Evolutionary conservation across 352 stramenopile genomes (phyloP).

Genomic region (Thalassiosira exigua): DNA sequence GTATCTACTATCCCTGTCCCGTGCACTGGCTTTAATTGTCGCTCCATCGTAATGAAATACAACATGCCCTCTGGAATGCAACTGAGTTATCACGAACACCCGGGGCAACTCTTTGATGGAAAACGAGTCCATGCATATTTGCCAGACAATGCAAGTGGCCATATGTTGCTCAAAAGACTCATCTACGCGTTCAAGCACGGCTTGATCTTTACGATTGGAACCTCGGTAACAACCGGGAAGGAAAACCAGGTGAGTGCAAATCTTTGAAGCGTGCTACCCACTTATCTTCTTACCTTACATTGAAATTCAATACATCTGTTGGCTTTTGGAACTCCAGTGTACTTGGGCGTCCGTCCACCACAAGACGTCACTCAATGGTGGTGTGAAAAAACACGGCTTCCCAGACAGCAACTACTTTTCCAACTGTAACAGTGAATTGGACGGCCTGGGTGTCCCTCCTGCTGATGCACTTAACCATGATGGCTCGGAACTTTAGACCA

Average conservation of each 20-base stretch:
- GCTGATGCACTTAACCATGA: slow-evolving; percentile 35
- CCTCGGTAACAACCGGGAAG: slow-evolving; percentile 51
- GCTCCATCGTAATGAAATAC: slow-evolving; percentile 35
- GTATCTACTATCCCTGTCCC: background rate
- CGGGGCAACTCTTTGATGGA: slow-evolving; percentile 2
- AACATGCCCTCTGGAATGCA: slow-evolving; percentile 14
- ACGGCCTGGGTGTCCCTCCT: slow-evolving; percentile 56
- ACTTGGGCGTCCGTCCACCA: slow-evolving; percentile 66
- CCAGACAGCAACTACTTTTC: slow-evolving; percentile 55
- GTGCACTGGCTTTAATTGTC: slow-evolving; percentile 4
- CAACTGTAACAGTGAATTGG: slow-evolving; percentile 67
- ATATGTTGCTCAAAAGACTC: slow-evolving; percentile 42
- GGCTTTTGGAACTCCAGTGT: slow-evolving; percentile 1
- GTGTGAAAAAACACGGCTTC: slow-evolving; percentile 20
- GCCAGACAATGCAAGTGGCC: slow-evolving; percentile 31
- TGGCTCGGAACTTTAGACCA: slow-evolving; percentile 16
- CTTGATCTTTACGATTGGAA: slow-evolving; percentile 58
- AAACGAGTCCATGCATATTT: slow-evolving; percentile 29
- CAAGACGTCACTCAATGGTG: slow-evolving; percentile 54
- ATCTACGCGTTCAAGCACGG: slow-evolving; percentile 56
- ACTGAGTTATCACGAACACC: slow-evolving; percentile 31
- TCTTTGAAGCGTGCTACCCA: background rate
- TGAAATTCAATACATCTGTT: background rate
- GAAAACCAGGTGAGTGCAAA: slow-evolving; percentile 39
- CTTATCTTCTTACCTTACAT: background rate